Evolutionary conservation across 1,284 basidiomycete species (phyloP), one percentile per base, ranked within the genome.

Genomic region (Sanghuangporus sanghuang): DNA sequence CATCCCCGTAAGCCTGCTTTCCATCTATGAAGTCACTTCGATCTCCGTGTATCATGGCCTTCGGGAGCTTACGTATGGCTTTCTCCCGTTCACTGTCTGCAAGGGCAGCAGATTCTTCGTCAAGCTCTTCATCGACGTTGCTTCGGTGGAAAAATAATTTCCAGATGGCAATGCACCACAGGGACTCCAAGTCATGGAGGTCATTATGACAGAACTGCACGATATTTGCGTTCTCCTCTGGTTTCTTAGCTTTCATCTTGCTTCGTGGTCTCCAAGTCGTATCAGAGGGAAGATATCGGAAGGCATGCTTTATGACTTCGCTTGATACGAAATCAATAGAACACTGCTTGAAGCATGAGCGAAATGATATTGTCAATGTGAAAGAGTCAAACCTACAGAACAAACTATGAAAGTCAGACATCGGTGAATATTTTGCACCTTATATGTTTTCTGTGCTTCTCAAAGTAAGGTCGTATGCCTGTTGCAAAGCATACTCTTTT

Each of bases 101-200:
- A 11, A 11, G 11, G 9, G 9, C 16, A 16, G 40, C 16, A 9
- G 11, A 16, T 42, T 9, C 11, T 11, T 42, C 40, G 9, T 9
- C 40, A 9, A 42, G 40, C 9, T 42, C 40, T 9, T 11, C 11
- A 9, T 42, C 40, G 40, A 16, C 11, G 40, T 16, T 42, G 40
- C 9, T 16, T 9, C 16, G 40, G 16, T 42, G 16, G 18, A 11
- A 18, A 44, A 59, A 49, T 21, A 59, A 14, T 21, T 23, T 4
- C 42, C 42, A 59, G n/a, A 59, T 36, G 11, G 44, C 44, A 44
- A 59, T 44, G 46, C 58, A 59, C 42, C 42, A 59, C 35, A 59
- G 12, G 16, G 58, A 59, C n/a, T 59, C 58, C 36, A 49, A n/a
- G 23, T 59, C 58, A 32, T 59, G 58, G 7, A 44, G 9, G 49